Evolutionary conservation across 805 yeast genomes (phyloP).

Genomic region (Zygoascus flipseniorum): DNA sequence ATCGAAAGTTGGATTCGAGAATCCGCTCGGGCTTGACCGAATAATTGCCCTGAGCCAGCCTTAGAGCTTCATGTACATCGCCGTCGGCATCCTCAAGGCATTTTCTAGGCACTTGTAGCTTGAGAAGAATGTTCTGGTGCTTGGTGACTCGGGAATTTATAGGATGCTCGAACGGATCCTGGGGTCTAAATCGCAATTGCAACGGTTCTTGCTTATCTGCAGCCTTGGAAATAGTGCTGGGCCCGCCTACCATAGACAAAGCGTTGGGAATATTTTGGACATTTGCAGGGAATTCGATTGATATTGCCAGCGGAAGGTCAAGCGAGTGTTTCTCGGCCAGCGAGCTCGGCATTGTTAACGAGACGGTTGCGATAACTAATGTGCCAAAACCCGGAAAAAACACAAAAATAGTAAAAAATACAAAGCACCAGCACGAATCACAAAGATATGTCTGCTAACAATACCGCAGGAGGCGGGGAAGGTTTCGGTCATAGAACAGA

Average conservation of each 20-base stretch:
- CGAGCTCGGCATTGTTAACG: not conserved
- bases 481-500: no score
- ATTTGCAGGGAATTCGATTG: conserved; percentile 71
- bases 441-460: no score
- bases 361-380: no score
- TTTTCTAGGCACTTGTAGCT: conserved; percentile 25
- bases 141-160: conserved; percentile 28
- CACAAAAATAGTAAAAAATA: no score
- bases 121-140: conserved; percentile 25
- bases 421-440: no score
- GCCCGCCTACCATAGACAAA: conserved; percentile 42
- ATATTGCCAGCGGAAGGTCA: conserved; percentile 65
- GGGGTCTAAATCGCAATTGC: conserved; percentile 30
- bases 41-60: conserved; percentile 46
- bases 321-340: conserved; percentile 49
- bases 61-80: conserved; percentile 52
- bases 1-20: conserved; percentile 59
- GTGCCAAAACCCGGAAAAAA: no score
- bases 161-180: conserved; percentile 41
- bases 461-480: no score
- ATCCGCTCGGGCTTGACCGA: conserved; percentile 56
- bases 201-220: conserved; percentile 28
- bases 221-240: conserved; percentile 26
- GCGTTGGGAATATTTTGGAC: conserved; percentile 43
- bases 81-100: conserved; percentile 22